Base-by-base conservation (phyloP, 2,329 filamentous ascomycete genomes). In the Diaporthe longicolla region DNA sequence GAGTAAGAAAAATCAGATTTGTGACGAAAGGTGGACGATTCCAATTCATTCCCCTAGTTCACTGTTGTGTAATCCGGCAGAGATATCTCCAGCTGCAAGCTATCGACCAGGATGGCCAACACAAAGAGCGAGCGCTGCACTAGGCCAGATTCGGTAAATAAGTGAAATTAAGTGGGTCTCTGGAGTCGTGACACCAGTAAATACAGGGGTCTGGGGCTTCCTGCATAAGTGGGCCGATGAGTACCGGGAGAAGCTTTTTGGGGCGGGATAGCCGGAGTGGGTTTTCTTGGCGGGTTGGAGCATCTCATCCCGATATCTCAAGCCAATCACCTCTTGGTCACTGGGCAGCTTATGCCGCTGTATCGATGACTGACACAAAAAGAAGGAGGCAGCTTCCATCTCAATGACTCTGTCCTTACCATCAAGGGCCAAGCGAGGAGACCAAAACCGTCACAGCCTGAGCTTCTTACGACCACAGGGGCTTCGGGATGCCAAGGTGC, bases 401-500 rank as follows among this genome's bases (percentile, higher is more conserved):
- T 17, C 4, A 5, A 17, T 26, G 35, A 26, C 26, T 43, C 13
- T 24, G 2, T 26, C 24, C 57, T n/a, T 19, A 6, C 13, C 35
- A 19, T 26, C 57, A 61, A 26, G 4, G n/a, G 6, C 13, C 19
- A 24, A 40, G 15, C 21, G 13, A 43, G 57, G 26, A 13, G 13
- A 17, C 35, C 35, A 26, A 6, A 43, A 15, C 35, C 35, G n/a
- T 40, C 35, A 61, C 32, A n/a, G n/a, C 7, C 21, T 15, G 21
- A 24, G 21, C n/a, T 43, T 61, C n/a, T 13, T 26, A 37, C 35
- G 6, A 26, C 13, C 15, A 40, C 13, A 40, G 21, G 6, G 21
- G 35, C 37, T 40, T 40, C 37, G 15, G 35, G 35, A 61, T 61
- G 57, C 8, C 57, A 17, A 61, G 57, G 57, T 61, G 57, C 35